These are phyloP conservation scores for Trichoderma oligosporum DNA, from an alignment of 2,329 filamentous ascomycete genomes.

Conservation along the genomic window DNA sequence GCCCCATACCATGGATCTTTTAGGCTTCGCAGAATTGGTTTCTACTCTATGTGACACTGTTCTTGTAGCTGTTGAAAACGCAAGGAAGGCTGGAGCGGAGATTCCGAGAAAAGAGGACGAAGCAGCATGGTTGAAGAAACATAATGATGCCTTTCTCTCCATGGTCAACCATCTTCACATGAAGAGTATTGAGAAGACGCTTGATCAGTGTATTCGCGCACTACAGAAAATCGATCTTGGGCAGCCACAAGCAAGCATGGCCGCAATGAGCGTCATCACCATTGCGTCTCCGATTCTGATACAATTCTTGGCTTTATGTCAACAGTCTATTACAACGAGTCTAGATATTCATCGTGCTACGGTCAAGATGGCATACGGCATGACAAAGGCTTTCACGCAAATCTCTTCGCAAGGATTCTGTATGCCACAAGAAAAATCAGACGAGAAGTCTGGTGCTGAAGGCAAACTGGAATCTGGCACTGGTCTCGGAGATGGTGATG, in stretches of 20 bases:
- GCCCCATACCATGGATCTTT: slow-evolving; percentile 25
- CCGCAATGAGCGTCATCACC: slow-evolving; percentile 32
- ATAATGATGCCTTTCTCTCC: slow-evolving; percentile 49
- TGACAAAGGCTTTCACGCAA: slow-evolving; percentile 73
- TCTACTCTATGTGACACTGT: slow-evolving; percentile 68
- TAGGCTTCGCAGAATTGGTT: slow-evolving; percentile 54
- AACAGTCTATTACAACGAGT: slow-evolving; percentile 55
- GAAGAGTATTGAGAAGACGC: slow-evolving; percentile 47
- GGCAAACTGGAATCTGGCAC: slow-evolving; percentile 88
- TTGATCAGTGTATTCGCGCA: slow-evolving; percentile 38
- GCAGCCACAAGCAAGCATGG: slow-evolving; percentile 27
- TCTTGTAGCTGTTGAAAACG: slow-evolving; percentile 74
- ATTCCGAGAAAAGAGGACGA: slow-evolving; percentile 36
- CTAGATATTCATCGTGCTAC: slow-evolving; percentile 64
- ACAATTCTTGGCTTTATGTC: slow-evolving; percentile 64
- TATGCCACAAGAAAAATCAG: slow-evolving; percentile 75
- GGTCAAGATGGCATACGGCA: slow-evolving; percentile 68
- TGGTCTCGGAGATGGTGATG: slow-evolving; percentile 90
- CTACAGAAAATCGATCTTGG: slow-evolving; percentile 34
- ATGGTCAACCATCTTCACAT: slow-evolving; percentile 59
- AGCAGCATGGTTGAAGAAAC: slow-evolving; percentile 35
- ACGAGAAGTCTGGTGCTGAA: slow-evolving; percentile 63
- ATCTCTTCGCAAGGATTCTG: slow-evolving; percentile 87
- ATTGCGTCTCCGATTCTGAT: slow-evolving; percentile 62
- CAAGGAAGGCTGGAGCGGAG: slow-evolving; percentile 53